A percentile compares a stretch with the other conserved stretches of the same genome.
phyloP scores from a whole-genome alignment of 2,329 filamentous ascomycete species.

The Microcyclospora pomicola region DNA sequence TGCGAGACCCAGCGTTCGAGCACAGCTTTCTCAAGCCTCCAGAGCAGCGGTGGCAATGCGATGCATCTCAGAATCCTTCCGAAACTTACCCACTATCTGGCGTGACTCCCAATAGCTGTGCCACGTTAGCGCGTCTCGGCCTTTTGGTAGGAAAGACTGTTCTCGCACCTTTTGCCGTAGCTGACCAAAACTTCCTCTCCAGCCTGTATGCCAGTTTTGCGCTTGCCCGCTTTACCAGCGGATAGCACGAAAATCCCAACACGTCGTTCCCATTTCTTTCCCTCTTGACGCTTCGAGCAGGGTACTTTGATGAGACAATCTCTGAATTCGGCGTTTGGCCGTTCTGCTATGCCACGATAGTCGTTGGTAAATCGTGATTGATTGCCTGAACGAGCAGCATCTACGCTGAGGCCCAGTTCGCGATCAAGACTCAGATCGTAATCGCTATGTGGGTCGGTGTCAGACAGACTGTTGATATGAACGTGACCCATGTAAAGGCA shows the following conservation, averaged over 20 bases:
- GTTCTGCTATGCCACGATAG: conserved; percentile 34
- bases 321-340: conserved; percentile 26
- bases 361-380: conserved; percentile 41
- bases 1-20: too few species aligned
- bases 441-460: conserved; percentile 32
- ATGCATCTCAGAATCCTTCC: conserved; percentile 17
- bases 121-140: too few species aligned
- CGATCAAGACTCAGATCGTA: conserved; percentile 40
- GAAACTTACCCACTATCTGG: conserved; percentile 12
- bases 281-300: conserved; percentile 23
- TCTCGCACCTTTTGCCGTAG: conserved; percentile 32
- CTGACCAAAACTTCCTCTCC: conserved; percentile 40
- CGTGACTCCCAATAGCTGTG: conserved; percentile 17
- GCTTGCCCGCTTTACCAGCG: conserved; percentile 35
- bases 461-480: conserved; percentile 30
- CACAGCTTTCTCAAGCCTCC: conserved; percentile 7
- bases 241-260: conserved; percentile 39
- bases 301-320: conserved; percentile 26
- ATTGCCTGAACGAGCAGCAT: conserved; percentile 36
- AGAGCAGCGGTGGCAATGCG: conserved; percentile 14
- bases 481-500: conserved; percentile 37
- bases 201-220: conserved; percentile 31
- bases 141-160: too few species aligned
- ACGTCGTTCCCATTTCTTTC: conserved; percentile 29
- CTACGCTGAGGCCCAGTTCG: conserved; percentile 34